Conservation (phyloP, 139 green algal species). For the Picochlorum sp. region DNA sequence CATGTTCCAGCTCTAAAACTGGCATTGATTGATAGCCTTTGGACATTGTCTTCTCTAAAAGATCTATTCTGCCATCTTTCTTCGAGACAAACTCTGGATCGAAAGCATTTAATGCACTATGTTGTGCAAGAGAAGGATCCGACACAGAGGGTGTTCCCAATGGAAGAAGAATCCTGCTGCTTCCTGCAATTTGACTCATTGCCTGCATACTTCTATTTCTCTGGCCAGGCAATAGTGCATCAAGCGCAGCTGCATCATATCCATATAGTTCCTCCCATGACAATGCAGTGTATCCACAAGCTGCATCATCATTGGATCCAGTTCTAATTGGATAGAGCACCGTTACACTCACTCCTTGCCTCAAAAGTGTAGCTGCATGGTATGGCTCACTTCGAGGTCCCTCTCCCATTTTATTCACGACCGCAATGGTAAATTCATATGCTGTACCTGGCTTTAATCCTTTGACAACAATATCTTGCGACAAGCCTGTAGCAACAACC, state of each 20-base stretch:
- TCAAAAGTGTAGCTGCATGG: constrained; percentile 4
- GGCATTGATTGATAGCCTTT: no score
- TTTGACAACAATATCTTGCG: constrained; percentile 6
- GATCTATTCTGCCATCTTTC: no score
- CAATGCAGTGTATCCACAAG: background rate
- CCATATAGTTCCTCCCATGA: constrained; percentile 4
- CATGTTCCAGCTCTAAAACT: no score
- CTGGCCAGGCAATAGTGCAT: no score
- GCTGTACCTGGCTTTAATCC: background rate
- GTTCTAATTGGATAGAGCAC: constrained; percentile 1
- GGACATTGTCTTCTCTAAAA: no score
- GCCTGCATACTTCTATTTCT: no score
- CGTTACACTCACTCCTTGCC: constrained; percentile 7
- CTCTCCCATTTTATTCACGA: constrained; percentile 2
- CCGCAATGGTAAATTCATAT: constrained; percentile 2
- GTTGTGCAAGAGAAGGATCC: no score
- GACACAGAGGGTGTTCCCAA: no score
- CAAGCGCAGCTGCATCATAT: background rate
- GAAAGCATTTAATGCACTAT: no score
- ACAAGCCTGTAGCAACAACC: background rate
- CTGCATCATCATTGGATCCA: background rate
- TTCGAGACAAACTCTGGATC: no score
- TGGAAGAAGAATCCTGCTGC: no score
- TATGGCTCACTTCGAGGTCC: constrained; percentile 8
- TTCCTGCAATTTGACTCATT: no score